Conservation (phyloP, 106 monocot genomes). For the Allium sativum region DNA sequence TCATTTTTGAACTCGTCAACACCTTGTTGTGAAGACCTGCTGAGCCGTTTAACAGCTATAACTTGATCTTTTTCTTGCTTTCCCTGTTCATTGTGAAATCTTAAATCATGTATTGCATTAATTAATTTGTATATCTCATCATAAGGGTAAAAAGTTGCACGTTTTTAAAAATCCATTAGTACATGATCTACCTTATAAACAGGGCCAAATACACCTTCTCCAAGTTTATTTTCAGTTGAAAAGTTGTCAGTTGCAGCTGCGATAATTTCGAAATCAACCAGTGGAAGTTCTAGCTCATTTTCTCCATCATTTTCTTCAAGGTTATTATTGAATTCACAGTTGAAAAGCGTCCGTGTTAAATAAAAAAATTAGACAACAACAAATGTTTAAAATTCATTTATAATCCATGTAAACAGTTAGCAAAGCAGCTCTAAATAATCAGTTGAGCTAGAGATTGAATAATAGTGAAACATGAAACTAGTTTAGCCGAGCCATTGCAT, state of each 20-base stretch:
- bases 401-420: neutral
- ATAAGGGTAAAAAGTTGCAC: neutral
- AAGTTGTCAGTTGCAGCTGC: conserved; percentile 22
- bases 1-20: conserved; percentile 30
- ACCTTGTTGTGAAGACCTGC: conserved; percentile 26
- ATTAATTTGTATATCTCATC: neutral
- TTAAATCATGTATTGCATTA: neutral
- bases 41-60: conserved; percentile 39
- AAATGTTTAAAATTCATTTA: neutral
- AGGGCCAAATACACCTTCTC: conserved; percentile 34
- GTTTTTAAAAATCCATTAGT: neutral
- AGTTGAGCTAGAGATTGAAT: neutral
- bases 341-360: neutral
- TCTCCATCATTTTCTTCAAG: neutral
- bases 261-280: conserved; percentile 13
- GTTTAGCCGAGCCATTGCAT: too few relatives aligned
- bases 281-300: conserved; percentile 14
- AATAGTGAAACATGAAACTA: too few relatives aligned
- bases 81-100: conserved; percentile 10
- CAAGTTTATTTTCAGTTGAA: conserved; percentile 13
- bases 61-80: conserved; percentile 9
- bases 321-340: neutral
- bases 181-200: conserved; percentile 19
- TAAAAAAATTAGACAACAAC: neutral
- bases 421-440: too few relatives aligned